A percentile compares a stretch with the other conserved stretches of the same genome.
These are phyloP conservation scores for Alternaria atra DNA, from an alignment of 2,329 filamentous ascomycete species.

Conservation along the genomic window DNA sequence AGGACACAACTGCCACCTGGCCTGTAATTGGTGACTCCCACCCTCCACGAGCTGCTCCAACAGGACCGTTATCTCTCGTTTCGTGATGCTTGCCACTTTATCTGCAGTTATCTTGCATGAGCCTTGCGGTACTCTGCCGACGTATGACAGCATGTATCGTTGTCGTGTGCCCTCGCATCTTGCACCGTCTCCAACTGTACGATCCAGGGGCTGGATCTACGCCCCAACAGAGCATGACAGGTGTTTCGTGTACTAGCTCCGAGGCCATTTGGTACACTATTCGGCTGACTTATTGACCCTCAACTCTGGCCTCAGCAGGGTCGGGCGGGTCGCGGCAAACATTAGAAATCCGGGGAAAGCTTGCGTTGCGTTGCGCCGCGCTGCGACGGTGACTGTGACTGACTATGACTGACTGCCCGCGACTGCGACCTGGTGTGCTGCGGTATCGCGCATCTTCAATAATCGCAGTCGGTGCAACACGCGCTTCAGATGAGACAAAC, in stretches of 20 bases:
- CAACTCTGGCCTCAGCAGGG: conserved; percentile 31
- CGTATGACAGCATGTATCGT: neutral
- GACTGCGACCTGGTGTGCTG: neutral
- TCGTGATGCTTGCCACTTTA: conserved; percentile 33
- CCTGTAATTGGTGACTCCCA: conserved; percentile 31
- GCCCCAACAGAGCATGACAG: conserved; percentile 38
- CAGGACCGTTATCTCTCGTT: conserved; percentile 33
- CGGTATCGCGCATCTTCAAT: neutral
- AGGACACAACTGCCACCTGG: conserved; percentile 33
- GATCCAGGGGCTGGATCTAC: conserved; percentile 34
- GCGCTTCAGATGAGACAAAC: conserved; percentile 43
- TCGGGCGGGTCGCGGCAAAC: conserved; percentile 38
- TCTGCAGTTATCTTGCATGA: conserved; percentile 2
- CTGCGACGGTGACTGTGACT: neutral
- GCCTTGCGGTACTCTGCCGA: neutral
- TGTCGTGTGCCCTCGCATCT: conserved; percentile 15
- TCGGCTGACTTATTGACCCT: conserved; percentile 21
- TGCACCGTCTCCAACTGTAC: conserved; percentile 14
- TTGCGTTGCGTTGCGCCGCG: conserved; percentile 16
- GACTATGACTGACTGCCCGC: neutral
- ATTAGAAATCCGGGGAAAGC: conserved; percentile 42
- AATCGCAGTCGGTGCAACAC: neutral
- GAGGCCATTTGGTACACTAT: conserved; percentile 17
- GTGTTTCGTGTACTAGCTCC: conserved; percentile 42
- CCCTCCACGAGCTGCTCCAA: conserved; percentile 22